phyloP scores from a whole-genome alignment of 164 flowering plant genomes.

The Nelumbo lutea region DNA sequence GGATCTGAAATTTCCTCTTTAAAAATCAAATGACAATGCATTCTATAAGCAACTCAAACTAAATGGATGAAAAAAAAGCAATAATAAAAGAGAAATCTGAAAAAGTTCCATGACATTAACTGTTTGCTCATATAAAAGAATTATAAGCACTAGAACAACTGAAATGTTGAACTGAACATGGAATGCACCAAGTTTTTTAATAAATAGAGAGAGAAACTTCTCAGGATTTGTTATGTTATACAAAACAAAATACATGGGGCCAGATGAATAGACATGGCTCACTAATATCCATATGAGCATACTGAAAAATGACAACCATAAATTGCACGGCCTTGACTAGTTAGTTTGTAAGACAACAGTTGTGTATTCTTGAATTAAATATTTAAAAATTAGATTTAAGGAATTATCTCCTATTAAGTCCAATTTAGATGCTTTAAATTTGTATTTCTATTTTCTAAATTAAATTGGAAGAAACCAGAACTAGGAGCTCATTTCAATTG shows the following conservation, averaged over 20 bases:
- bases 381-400: too few species aligned
- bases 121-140: slow-evolving; percentile 5
- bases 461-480: too few species aligned
- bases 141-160: not conserved
- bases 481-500: too few species aligned
- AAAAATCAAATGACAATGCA: slow-evolving; percentile 34
- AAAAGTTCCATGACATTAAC: not conserved
- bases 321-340: too few species aligned
- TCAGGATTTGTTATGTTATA: not conserved
- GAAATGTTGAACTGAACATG: slow-evolving; percentile 1
- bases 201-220: not conserved
- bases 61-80: not conserved
- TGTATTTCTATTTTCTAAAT: too few species aligned
- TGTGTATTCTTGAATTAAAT: too few species aligned
- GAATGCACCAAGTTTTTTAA: not conserved
- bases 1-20: slow-evolving; percentile 95
- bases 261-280: not conserved
- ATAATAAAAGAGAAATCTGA: not conserved
- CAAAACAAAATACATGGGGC: not conserved
- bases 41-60: slow-evolving; percentile 26
- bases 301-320: too few species aligned
- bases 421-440: too few species aligned
- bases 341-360: too few species aligned
- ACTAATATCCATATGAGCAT: not conserved
- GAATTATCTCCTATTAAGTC: too few species aligned